phyloP scores from a whole-genome alignment of 176 grass and related monocot genomes.

The Oryza punctata region DNA sequence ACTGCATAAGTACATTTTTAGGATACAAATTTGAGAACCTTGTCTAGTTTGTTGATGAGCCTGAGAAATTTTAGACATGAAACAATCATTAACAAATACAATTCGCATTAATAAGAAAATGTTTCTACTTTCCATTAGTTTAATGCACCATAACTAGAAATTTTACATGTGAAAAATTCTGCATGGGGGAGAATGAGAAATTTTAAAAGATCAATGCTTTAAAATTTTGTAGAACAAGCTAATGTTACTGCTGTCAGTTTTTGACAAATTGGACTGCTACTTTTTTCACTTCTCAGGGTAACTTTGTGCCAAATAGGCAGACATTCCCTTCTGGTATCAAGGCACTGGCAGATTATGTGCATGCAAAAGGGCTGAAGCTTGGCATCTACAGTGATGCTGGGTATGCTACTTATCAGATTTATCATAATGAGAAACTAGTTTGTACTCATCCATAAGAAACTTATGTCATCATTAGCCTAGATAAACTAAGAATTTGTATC shows the following conservation, averaged over 20 bases:
- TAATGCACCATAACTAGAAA: not conserved
- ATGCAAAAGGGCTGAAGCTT: constrained; percentile 77
- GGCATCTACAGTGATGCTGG: constrained; percentile 93
- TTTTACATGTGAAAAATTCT: constrained; percentile 19
- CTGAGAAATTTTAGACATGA: not conserved
- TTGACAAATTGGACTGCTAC: constrained; percentile 8
- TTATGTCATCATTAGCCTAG: constrained; percentile 17
- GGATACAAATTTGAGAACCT: not conserved
- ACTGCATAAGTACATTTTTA: not conserved
- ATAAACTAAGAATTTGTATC: constrained; percentile 1
- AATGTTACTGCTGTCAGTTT: constrained; percentile 12
- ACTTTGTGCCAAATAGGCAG: constrained; percentile 58
- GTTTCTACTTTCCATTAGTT: not conserved
- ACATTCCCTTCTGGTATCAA: constrained; percentile 87
- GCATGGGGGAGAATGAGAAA: not conserved
- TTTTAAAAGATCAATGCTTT: not conserved
- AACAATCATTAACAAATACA: not conserved
- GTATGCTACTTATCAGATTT: constrained; percentile 53
- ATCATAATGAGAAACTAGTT: not conserved
- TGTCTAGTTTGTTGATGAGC: not conserved
- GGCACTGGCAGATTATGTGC: constrained; percentile 86
- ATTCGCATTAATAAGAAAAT: not conserved
- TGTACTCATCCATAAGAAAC: not conserved
- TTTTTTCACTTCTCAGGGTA: constrained; percentile 59
- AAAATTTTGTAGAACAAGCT: not conserved